Evolutionary conservation across 2,329 filamentous ascomycete genomes (phyloP), one percentile per base, ranked within the genome.

Genomic region (Colletotrichum salicis): DNA sequence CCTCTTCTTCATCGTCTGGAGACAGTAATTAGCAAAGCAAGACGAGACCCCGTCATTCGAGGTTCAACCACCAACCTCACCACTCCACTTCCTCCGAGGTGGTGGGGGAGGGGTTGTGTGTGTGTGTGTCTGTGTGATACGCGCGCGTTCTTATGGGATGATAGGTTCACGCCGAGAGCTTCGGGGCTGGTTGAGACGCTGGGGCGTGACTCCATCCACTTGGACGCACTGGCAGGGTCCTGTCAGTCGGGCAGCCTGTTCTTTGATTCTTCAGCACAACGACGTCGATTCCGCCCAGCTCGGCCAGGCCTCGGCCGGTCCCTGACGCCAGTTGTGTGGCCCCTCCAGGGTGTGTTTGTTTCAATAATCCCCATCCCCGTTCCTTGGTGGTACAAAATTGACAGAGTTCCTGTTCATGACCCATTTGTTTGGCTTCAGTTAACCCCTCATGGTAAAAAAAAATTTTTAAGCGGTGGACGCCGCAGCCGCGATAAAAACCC

Each of bases 261-360:
- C 27, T 31, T 27, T 65, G 59, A 60, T 71, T 69, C 70, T 71
- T 71, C 70, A 72, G 65, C 65, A 59, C 48, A 45, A 33, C 37
- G 37, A 41, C 37, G 59, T 52, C 59, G 61, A 24, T 72, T 61
- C 70, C 59, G 59, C 70, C 45, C 64, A 56, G 15, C 41, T 70
- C 65, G 70, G 69, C 59, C 65, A 69, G 65, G 69, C 22, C 69
- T 69, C 69, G 69, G 69, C 51, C 59, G 65, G 59, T 60, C 69
- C 65, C 69, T 61, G 41, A 35, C 55, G 27, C 41, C 66, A 59
- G 70, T 70, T 54, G 70, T 37, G 69, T 37, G 69, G 35, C 8
- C 33, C 52, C 35, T 51, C 45, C 33, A 58, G 65, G 69, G 65
- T 19, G 54, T 68, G 45, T 64, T 64, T 64, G 54, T 51, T 63